Conservation (phyloP, 139 green algal species). For the Limnomonas spitsbergensis region DNA sequence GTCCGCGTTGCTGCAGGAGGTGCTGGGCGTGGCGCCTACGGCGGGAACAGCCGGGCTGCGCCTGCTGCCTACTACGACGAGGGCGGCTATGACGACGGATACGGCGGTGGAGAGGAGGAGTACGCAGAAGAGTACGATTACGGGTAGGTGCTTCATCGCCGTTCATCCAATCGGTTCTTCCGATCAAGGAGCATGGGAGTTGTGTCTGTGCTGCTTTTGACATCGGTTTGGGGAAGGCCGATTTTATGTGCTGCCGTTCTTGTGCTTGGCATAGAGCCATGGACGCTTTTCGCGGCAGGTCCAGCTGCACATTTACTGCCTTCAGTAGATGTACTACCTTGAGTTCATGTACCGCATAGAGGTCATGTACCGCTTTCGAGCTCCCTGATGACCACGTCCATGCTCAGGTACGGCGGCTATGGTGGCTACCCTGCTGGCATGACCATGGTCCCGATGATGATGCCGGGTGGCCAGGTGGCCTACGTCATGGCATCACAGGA, state of each 20-base stretch:
- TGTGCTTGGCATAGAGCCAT: too few species aligned
- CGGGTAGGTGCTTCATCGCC: neutral
- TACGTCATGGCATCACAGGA: conserved; percentile 18
- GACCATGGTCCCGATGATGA: conserved; percentile 27
- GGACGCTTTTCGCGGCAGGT: too few species aligned
- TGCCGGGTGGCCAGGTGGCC: conserved; percentile 19
- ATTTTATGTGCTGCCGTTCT: too few species aligned
- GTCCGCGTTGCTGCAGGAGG: neutral
- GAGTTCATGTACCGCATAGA: too few species aligned
- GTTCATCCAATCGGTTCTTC: neutral
- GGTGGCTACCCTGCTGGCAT: conserved; percentile 19
- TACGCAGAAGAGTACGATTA: neutral
- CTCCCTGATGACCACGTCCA: too few species aligned
- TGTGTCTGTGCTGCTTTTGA: too few species aligned
- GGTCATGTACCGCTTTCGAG: too few species aligned
- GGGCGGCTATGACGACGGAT: conserved; percentile 21
- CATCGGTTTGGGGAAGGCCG: too few species aligned
- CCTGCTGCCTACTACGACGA: conserved; percentile 7
- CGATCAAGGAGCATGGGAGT: too few species aligned
- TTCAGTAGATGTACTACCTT: too few species aligned
- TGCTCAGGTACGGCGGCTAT: too few species aligned
- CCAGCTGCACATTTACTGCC: too few species aligned
- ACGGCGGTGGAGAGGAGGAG: conserved; percentile 7
- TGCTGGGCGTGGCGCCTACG: neutral
- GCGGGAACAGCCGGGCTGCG: neutral